Evolutionary conservation across 768 basidiomycete species (phyloP), one percentile per base, ranked within the genome.

Genomic region (Podaxis rugospora): DNA sequence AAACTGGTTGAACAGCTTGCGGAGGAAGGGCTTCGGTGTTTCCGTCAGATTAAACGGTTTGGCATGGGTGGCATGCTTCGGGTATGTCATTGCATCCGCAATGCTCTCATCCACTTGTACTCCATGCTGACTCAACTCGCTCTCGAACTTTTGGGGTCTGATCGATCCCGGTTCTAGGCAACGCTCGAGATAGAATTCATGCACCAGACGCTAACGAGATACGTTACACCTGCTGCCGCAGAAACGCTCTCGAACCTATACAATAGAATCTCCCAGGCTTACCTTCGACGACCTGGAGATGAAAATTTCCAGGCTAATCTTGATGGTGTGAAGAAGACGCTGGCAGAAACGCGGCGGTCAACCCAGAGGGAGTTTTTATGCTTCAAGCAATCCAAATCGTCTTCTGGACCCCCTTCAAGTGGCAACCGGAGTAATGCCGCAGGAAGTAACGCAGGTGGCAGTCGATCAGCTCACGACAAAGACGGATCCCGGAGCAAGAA

Each of bases 51-150:
- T 44, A 89, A 88, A 68, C 83, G 88, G 52, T 98, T 97, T 69
- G 95, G 95, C 16, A 97, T 98, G 89, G 97, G 97, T 32, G 97
- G 97, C 7, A 98, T 98, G 97, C 81, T 99, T 47, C 86, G 93
- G 51, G 95, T 97, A 71, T 62, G 89, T 80, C 27, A 23, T 40
- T n/a, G 32, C 28, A 27, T 13, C 35, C 46, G 18, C 32, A 32
- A 32, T 32, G 7, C 32, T 32, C 32, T 32, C 32, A 37, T 27
- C n/a, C 54, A 25, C 44, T 7, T 57, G 27, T 49, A 55, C 50
- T 27, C 32, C 56, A 53, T 47, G 32, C 40, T 46, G 21, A 49
- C 35, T 55, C 35, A 42, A 36, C 62, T 61, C 25, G 7, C 21
- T 11, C 23, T 49, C 23, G 25, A 18, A 49, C 25, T 23, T 49